A percentile compares a stretch with the other conserved stretches of the same genome.
phyloP scores from a whole-genome alignment of 768 basidiomycete genomes.

The Hericium alpestre region DNA sequence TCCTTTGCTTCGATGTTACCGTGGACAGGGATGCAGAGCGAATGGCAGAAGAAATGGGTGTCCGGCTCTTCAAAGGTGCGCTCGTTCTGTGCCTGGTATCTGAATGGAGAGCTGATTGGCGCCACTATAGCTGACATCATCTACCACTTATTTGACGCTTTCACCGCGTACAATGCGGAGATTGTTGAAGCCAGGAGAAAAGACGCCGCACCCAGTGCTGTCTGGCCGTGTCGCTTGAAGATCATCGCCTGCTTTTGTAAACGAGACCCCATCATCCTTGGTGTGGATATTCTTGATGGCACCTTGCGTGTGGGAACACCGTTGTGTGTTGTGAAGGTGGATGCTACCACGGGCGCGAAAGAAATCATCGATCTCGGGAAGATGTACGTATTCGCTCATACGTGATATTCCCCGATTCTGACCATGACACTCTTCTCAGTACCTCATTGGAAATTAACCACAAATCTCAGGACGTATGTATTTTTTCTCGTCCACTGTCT shows the following conservation, averaged over 20 bases:
- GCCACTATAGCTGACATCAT: constrained; percentile 79
- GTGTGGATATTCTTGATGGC: constrained; percentile 93
- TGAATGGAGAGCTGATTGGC: neutral
- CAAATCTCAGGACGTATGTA: constrained; percentile 66
- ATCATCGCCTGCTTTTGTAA: constrained; percentile 91
- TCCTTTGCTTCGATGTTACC: constrained; percentile 92
- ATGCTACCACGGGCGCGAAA: constrained; percentile 78
- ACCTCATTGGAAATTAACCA: constrained; percentile 98
- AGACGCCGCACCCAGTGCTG: constrained; percentile 88
- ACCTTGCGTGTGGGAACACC: constrained; percentile 87
- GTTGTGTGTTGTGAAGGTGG: constrained; percentile 87
- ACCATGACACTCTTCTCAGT: constrained; percentile 29
- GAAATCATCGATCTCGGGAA: constrained; percentile 89
- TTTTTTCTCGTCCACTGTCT: neutral
- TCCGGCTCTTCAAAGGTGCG: constrained; percentile 87
- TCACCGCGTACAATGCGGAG: constrained; percentile 87
- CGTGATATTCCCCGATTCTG: neutral
- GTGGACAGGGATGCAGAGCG: constrained; percentile 91
- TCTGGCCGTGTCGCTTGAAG: constrained; percentile 94
- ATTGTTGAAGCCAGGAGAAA: constrained; percentile 85
- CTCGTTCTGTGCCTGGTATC: neutral
- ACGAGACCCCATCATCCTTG: constrained; percentile 94
- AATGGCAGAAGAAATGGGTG: constrained; percentile 88
- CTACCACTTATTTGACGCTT: constrained; percentile 94
- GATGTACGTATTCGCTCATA: constrained; percentile 48